These are phyloP conservation scores for Sicyos baderoa DNA, from an alignment of 306 rosid species.

Conservation along the genomic window DNA sequence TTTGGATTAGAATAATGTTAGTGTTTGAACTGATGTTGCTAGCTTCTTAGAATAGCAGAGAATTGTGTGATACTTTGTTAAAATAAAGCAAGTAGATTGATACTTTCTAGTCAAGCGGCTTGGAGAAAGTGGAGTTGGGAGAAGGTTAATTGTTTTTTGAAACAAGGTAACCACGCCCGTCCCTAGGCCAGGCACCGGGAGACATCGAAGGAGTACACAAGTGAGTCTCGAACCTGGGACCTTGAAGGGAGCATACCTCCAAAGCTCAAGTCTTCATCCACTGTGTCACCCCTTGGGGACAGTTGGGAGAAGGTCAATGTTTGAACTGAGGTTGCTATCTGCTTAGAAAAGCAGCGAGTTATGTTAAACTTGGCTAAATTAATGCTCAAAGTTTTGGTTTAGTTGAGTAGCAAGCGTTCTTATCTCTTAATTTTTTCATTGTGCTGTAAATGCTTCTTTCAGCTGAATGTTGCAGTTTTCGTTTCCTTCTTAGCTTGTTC, in stretches of 20 bases:
- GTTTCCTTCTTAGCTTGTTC: background rate
- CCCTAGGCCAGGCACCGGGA: too few species aligned
- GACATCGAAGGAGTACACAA: too few species aligned
- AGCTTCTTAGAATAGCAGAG: background rate
- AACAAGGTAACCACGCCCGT: too few species aligned
- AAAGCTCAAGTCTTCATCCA: too few species aligned
- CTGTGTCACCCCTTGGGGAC: too few species aligned
- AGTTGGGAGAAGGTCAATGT: background rate
- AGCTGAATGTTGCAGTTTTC: background rate
- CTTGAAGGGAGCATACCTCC: too few species aligned
- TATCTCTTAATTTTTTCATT: background rate
- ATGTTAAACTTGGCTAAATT: background rate
- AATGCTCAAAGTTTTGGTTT: background rate
- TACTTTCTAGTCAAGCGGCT: conserved; percentile 1
- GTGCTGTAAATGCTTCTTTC: too few species aligned
- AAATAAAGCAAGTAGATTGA: background rate
- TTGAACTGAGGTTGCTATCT: background rate
- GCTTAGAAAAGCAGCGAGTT: background rate
- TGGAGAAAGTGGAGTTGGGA: too few species aligned
- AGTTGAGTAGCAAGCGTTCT: background rate
- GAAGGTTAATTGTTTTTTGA: too few species aligned
- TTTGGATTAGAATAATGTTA: background rate
- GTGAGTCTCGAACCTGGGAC: too few species aligned
- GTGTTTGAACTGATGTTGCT: background rate
- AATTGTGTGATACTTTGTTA: background rate